Conservation (phyloP, 768 basidiomycete genomes). For the Phallus indusiatus region DNA sequence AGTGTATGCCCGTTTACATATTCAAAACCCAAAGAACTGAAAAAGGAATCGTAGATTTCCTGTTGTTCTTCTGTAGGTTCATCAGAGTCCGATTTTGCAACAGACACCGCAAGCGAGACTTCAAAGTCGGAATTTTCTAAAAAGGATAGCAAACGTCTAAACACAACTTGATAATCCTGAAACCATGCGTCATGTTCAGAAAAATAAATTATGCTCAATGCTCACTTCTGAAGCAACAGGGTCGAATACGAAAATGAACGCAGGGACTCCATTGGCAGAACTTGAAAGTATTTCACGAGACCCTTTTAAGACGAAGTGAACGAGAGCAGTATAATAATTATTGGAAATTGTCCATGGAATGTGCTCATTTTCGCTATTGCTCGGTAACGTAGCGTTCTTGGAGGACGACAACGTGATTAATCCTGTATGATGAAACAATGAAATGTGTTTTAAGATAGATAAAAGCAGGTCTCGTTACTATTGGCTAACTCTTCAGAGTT, state of each 20-base stretch:
- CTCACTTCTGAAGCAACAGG: constrained; percentile 12
- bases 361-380: constrained; percentile 2
- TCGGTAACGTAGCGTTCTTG: not conserved
- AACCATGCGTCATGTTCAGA: not conserved
- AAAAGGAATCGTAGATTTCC: constrained; percentile 48
- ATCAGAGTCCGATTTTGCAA: constrained; percentile 16
- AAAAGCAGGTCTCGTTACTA: not conserved
- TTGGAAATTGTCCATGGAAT: constrained; percentile 72
- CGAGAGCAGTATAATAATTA: constrained; percentile 72
- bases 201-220: not conserved
- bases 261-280: constrained; percentile 44
- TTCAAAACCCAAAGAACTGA: constrained; percentile 67
- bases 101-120: constrained; percentile 60
- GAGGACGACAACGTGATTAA: not conserved
- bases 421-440: not conserved
- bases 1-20: constrained; percentile 36
- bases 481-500: not conserved
- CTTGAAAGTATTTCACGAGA: constrained; percentile 34
- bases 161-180: constrained; percentile 46
- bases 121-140: constrained; percentile 52
- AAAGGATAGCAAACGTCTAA: constrained; percentile 39
- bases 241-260: constrained; percentile 65
- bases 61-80: constrained; percentile 34
- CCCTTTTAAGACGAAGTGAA: constrained; percentile 52
- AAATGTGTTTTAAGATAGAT: not conserved